Conservation (phyloP, 768 basidiomycete genomes). For the Daedaleopsis nitida region DNA sequence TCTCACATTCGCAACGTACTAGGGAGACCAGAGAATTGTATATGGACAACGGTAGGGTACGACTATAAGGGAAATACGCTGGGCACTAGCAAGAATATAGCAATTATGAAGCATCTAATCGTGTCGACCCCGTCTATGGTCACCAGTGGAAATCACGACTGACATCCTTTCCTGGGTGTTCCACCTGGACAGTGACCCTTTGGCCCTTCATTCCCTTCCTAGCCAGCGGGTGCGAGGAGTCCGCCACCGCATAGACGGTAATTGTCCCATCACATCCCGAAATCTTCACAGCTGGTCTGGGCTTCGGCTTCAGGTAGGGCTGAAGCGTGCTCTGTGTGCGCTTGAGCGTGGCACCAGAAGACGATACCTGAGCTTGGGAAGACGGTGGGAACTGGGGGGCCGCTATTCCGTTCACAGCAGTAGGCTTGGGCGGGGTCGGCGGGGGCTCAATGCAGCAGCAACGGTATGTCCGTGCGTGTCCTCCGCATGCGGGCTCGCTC, state of each 20-base stretch:
- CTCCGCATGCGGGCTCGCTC: no score
- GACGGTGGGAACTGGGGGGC: neutral
- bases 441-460: neutral
- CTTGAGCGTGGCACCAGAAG: conserved; percentile 3
- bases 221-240: conserved; percentile 14
- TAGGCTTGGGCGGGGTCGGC: neutral
- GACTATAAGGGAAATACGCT: neutral
- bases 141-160: no score
- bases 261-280: conserved; percentile 20
- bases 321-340: conserved; percentile 8
- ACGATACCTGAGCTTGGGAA: neutral
- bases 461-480: no score
- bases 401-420: neutral
- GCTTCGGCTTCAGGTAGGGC: neutral
- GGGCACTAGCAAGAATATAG: no score
- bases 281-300: neutral
- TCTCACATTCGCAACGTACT: no score
- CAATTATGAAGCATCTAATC: neutral
- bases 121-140: neutral
- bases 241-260: conserved; percentile 9
- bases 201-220: conserved; percentile 19
- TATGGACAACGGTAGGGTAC: neutral
- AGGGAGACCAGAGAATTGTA: no score
- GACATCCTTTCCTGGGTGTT: conserved; percentile 10
- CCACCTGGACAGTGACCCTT: conserved; percentile 16